Evolutionary conservation across 768 basidiomycete species (phyloP), one percentile per base, ranked within the genome.

Genomic region (Phanerodontia chrysosporium): DNA sequence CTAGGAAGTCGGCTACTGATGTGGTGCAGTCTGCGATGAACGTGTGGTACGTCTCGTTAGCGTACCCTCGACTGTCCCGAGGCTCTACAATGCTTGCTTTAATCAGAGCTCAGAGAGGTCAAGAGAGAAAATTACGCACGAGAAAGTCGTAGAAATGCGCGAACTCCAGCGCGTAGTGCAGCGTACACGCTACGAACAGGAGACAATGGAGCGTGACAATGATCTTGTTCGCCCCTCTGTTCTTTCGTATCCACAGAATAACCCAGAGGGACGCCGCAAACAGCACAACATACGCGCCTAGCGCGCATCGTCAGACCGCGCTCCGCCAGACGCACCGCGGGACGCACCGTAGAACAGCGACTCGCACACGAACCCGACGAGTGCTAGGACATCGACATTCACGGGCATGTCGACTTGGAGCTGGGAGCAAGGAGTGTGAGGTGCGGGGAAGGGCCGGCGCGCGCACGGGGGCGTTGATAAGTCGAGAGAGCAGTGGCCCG

Each of bases 331-430:
- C 1, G 45, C 32, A 1, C 5, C 4, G 5, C 9, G 9, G 30
- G 0, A 61, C 63, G 29, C 39, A 75, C 76, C 76, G 66, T 73
- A 77, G 16, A 76, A 61, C 13, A 65, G 65, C 0, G 73, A 66
- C 59, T 77, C 76, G 60, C 69, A 74, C 1, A 57, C 70, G 53
- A 76, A 76, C 29, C 75, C 75, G 49, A 75, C 64, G 53, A 77
- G 61, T 16, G 73, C 70, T 39, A 74, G 69, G 1, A 76, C 18
- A 53, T 75, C 70, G 14, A 58, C 64, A 1, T 63, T 56, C 16
- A 30, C 42, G 69, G 73, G 28, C 53, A 54, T 54, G 24, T 48
- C 46, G 46, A 48, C n/a, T 48, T 8, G 18, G 39, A 22, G 46
- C 46, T 6, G 46, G 24, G 24, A 24, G 46, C 24, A 42, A 48